Evolutionary conservation across 2,329 filamentous ascomycete species (phyloP).

Genomic region (Hypoxylon sp.): DNA sequence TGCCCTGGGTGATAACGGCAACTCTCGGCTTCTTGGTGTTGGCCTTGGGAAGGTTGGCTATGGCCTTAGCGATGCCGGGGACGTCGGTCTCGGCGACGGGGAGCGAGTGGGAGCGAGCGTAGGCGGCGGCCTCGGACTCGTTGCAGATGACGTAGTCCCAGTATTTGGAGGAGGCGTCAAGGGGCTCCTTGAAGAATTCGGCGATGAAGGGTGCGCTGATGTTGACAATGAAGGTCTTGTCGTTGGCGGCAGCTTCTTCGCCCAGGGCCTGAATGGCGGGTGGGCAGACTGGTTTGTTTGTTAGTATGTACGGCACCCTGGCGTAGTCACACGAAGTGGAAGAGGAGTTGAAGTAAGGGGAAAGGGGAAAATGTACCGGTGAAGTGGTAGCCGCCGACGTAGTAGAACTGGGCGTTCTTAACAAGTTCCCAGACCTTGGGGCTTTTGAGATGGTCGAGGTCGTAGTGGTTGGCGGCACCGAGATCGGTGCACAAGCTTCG

Average conservation of each 20-base stretch:
- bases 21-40: constrained; percentile 87
- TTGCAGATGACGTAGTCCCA: constrained; percentile 98
- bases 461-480: constrained; percentile 97
- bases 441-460: constrained; percentile 91
- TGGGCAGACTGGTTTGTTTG: constrained; percentile 76
- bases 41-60: constrained; percentile 92
- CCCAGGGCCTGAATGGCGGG: constrained; percentile 90
- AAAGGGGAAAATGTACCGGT: constrained; percentile 65
- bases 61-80: constrained; percentile 84
- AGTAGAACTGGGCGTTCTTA: constrained; percentile 89
- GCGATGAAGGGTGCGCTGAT: constrained; percentile 96
- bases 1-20: constrained; percentile 96
- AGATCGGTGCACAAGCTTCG: constrained; percentile 95
- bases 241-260: constrained; percentile 87
- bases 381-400: constrained; percentile 96
- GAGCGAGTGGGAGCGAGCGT: constrained; percentile 76
- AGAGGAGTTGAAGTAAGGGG: background rate
- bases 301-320: background rate
- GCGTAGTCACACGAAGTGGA: background rate
- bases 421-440: constrained; percentile 93
- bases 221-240: constrained; percentile 94
- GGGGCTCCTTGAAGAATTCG: constrained; percentile 97
- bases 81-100: constrained; percentile 60
- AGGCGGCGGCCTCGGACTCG: constrained; percentile 92
- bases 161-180: constrained; percentile 89